phyloP scores from a whole-genome alignment of 441 rosid species.

The Mallotus repandus region DNA sequence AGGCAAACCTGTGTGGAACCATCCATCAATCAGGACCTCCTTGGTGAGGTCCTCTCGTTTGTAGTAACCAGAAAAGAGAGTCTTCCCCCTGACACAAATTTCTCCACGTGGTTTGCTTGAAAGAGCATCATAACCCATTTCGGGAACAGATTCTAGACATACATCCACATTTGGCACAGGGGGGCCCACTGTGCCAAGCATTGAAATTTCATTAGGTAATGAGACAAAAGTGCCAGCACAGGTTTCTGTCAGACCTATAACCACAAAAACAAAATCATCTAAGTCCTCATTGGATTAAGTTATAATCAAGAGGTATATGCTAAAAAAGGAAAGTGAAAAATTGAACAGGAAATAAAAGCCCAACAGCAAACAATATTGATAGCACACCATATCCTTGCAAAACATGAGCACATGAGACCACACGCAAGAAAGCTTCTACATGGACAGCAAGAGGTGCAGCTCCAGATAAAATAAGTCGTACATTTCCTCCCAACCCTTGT shows the following conservation, averaged over 20 bases:
- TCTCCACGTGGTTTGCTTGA: conserved; percentile 78
- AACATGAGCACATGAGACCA: conserved; percentile 92
- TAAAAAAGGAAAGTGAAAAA: background rate
- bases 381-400: conserved; percentile 93
- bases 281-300: background rate
- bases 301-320: background rate
- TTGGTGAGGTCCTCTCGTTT: conserved; percentile 90
- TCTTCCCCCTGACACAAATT: conserved; percentile 76
- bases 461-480: conserved; percentile 86
- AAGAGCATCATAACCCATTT: conserved; percentile 89
- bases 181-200: conserved; percentile 96
- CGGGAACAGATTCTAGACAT: conserved; percentile 87
- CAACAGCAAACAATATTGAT: background rate
- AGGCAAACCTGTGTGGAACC: conserved; percentile 89
- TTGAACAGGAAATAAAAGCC: background rate
- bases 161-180: conserved; percentile 93
- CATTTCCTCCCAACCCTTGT: conserved; percentile 86
- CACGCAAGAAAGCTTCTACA: conserved; percentile 82
- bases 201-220: conserved; percentile 67
- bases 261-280: conserved; percentile 12
- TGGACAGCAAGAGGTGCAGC: conserved; percentile 90
- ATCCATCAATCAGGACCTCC: conserved; percentile 86
- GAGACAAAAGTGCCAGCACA: conserved; percentile 97
- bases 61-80: conserved; percentile 79
- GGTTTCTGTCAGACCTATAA: conserved; percentile 86